These are phyloP conservation scores for Hygrocybe punicea DNA, from an alignment of 768 basidiomycete genomes.

Conservation along the genomic window DNA sequence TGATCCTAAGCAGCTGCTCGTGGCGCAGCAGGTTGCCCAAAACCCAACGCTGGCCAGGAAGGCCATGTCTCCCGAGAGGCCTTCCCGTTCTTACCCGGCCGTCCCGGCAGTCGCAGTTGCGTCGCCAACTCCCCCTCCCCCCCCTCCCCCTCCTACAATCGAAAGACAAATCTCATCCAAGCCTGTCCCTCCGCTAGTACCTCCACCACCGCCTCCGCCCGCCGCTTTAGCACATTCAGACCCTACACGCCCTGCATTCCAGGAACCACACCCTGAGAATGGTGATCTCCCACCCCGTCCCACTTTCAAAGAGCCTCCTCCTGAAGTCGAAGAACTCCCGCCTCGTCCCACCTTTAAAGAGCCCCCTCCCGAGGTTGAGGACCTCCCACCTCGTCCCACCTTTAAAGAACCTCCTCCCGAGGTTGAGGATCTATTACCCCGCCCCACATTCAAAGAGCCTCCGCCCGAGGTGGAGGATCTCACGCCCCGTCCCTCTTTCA, in stretches of 20 bases:
- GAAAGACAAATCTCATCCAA: conserved; percentile 3
- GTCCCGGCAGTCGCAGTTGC: conserved; percentile 15
- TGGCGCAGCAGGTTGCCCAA: conserved; percentile 63
- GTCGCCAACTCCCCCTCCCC: conserved; percentile 15
- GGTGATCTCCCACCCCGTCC: conserved; percentile 41
- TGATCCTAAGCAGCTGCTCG: conserved; percentile 67
- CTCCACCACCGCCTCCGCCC: conserved; percentile 19
- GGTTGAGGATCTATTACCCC: background rate
- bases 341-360: conserved; percentile 55
- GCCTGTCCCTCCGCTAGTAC: conserved; percentile 14
- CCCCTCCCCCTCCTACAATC: conserved; percentile 12
- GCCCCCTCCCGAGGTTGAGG: conserved; percentile 55
- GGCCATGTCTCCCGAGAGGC: conserved; percentile 32
- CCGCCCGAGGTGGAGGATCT: conserved; percentile 26
- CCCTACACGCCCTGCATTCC: conserved; percentile 19
- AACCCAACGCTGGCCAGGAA: conserved; percentile 43
- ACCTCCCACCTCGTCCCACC: conserved; percentile 37
- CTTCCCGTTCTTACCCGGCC: conserved; percentile 27
- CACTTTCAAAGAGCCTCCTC: conserved; percentile 60
- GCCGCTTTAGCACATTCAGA: conserved; percentile 14
- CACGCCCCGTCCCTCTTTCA: conserved; percentile 49
- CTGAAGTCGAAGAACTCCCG: conserved; percentile 43
- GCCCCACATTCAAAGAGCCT: conserved; percentile 14
- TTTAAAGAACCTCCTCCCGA: conserved; percentile 61
- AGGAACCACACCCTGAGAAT: conserved; percentile 51